Evolutionary conservation across 345 rosid species (phyloP).

Genomic region (Gossypium anomalum): DNA sequence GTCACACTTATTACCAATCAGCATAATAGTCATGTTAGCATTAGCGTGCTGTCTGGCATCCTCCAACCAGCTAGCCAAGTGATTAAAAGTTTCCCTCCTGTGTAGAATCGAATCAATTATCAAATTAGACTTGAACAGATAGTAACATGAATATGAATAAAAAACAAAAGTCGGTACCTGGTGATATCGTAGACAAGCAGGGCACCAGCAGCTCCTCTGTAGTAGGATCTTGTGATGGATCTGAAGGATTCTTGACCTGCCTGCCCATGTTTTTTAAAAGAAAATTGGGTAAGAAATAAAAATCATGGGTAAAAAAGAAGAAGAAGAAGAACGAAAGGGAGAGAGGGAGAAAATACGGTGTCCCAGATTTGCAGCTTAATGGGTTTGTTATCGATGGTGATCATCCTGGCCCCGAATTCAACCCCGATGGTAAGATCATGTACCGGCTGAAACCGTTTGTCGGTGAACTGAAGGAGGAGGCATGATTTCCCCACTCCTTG

Average conservation of each 20-base stretch:
- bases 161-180: conserved; percentile 38
- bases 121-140: neutral
- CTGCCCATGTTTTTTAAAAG: conserved; percentile 27
- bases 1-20: conserved; percentile 88
- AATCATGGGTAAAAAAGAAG: neutral
- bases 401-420: conserved; percentile 91
- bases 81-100: conserved; percentile 94
- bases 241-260: conserved; percentile 99
- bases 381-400: conserved; percentile 35
- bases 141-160: neutral
- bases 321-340: neutral
- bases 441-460: conserved; percentile 96
- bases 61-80: conserved; percentile 94
- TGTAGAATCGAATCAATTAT: neutral
- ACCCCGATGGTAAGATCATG: conserved; percentile 96
- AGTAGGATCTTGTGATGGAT: conserved; percentile 95
- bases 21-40: conserved; percentile 97
- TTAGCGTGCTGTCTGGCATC: conserved; percentile 99
- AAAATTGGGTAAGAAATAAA: neutral
- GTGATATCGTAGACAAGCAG: conserved; percentile 98
- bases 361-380: conserved; percentile 99
- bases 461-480: conserved; percentile 91
- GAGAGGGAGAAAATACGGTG: conserved; percentile 46
- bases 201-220: conserved; percentile 97
- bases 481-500: conserved; percentile 95